Percentiles rank a stretch among this genome's conserved stretches.
Evolutionary conservation across 768 basidiomycete species (phyloP).

Genomic region (Multifurca ochricompacta): DNA sequence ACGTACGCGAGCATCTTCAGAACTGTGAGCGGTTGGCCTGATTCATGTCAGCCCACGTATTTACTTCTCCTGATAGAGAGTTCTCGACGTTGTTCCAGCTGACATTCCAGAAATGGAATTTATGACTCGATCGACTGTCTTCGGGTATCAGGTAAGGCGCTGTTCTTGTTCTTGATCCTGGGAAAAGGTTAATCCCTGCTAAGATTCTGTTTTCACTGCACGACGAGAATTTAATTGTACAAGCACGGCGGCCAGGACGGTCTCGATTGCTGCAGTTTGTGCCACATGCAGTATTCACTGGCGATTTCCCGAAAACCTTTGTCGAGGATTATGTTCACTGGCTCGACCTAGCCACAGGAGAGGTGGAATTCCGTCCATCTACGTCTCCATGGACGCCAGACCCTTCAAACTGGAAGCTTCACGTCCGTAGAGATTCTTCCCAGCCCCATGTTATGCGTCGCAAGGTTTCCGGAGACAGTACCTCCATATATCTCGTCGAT

Average conservation of each 20-base stretch:
- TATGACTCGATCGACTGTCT: conserved; percentile 8
- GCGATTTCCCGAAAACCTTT: conserved; percentile 29
- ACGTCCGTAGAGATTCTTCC: neutral
- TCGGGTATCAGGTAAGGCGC: neutral
- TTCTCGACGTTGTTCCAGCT: conserved; percentile 5
- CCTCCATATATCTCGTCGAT: neutral
- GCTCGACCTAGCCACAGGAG: conserved; percentile 24
- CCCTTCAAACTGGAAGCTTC: conserved; percentile 25
- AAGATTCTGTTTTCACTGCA: neutral
- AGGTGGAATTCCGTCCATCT: conserved; percentile 30
- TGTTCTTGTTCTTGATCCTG: neutral
- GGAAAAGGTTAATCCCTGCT: neutral
- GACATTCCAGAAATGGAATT: conserved; percentile 2
- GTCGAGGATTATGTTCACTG: conserved; percentile 30
- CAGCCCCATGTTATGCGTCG: neutral
- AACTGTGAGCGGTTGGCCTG: conserved; percentile 16
- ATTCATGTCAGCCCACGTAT: neutral
- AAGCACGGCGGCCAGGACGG: neutral
- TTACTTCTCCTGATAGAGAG: neutral
- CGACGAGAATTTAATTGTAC: neutral
- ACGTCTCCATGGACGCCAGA: conserved; percentile 26
- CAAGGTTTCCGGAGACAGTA: neutral
- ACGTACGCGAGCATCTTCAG: conserved; percentile 33
- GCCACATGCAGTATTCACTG: conserved; percentile 25
- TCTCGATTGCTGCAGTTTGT: conserved; percentile 25